phyloP scores from a whole-genome alignment of 208 protist genomes.

The Crithidia mellificae region DNA sequence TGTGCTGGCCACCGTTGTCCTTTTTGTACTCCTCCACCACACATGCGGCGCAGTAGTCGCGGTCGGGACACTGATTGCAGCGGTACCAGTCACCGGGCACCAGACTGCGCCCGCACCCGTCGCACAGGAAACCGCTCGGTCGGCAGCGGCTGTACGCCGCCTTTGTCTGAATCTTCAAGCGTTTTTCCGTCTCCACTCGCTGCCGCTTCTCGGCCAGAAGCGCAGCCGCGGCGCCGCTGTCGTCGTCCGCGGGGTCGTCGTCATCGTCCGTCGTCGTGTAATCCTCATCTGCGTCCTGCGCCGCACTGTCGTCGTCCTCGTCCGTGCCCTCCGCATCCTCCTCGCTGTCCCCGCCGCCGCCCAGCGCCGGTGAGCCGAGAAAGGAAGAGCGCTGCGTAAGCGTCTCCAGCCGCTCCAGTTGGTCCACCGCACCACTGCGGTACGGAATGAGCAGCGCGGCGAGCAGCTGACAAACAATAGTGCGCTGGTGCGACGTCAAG shows the following conservation, averaged over 20 bases:
- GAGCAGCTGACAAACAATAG: constrained; percentile 49
- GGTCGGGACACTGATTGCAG: constrained; percentile 78
- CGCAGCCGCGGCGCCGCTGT: neutral
- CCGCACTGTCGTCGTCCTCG: constrained; percentile 18
- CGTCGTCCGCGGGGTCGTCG: constrained; percentile 2
- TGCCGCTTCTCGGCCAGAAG: constrained; percentile 26
- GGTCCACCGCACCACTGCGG: constrained; percentile 35
- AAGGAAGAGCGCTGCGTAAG: constrained; percentile 20
- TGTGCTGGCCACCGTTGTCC: constrained; percentile 51
- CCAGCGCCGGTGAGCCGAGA: constrained; percentile 3
- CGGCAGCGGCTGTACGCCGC: constrained; percentile 29
- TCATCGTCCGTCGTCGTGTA: constrained; percentile 26
- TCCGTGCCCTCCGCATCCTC: too few relatives aligned
- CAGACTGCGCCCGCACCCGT: constrained; percentile 55
- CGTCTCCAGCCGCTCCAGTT: constrained; percentile 35
- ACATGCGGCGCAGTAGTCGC: constrained; percentile 75
- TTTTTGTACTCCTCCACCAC: constrained; percentile 47
- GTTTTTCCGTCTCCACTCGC: constrained; percentile 32
- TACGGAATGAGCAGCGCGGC: constrained; percentile 43
- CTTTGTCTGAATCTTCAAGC: constrained; percentile 44
- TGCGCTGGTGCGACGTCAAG: constrained; percentile 52
- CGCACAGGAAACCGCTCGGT: constrained; percentile 53
- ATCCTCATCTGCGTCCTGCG: constrained; percentile 36
- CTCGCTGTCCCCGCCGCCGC: constrained; percentile 29
- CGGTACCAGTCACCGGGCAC: constrained; percentile 73